phyloP scores from a whole-genome alignment of 2,329 filamentous ascomycete genomes.

The Ascochyta rabiei region DNA sequence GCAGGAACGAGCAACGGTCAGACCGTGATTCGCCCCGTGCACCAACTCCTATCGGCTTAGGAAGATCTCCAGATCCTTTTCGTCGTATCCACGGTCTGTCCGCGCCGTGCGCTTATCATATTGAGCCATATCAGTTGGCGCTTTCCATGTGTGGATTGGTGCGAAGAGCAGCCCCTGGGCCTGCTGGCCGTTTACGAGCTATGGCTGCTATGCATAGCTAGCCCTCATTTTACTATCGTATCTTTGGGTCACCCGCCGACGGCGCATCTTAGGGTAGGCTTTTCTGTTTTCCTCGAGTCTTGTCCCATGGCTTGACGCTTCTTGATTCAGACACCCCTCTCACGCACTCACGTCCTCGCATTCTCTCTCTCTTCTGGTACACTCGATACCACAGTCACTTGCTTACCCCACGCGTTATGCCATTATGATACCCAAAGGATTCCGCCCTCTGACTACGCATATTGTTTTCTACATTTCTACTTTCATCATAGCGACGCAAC shows the following conservation, averaged over 20 bases:
- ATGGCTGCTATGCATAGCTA: constrained; percentile 25
- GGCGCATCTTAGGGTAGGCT: constrained; percentile 14
- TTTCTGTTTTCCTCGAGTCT: constrained; percentile 23
- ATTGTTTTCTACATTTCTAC: constrained; percentile 39
- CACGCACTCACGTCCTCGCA: constrained; percentile 6
- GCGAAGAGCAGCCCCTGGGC: constrained; percentile 21
- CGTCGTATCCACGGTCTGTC: constrained; percentile 21
- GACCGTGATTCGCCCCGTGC: constrained; percentile 18
- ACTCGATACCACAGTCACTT: constrained; percentile 15
- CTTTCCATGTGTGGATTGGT: constrained; percentile 24
- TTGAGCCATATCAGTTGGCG: constrained; percentile 12
- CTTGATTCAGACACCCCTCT: constrained; percentile 19
- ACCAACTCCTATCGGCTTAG: constrained; percentile 23
- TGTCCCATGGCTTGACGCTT: constrained; percentile 25
- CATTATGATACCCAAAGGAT: constrained; percentile 41
- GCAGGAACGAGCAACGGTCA: constrained; percentile 19
- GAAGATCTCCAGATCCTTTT: constrained; percentile 22
- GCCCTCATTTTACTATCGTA: constrained; percentile 21
- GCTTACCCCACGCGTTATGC: constrained; percentile 30
- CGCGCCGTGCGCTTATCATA: constrained; percentile 25
- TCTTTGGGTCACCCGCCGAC: constrained; percentile 11
- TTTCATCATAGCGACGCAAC: constrained; percentile 37
- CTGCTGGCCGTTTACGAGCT: constrained; percentile 16
- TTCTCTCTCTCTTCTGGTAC: constrained; percentile 2
- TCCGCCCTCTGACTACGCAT: constrained; percentile 34